Base-by-base conservation (phyloP, 768 basidiomycete genomes). In the Coprinopsis sp. region DNA sequence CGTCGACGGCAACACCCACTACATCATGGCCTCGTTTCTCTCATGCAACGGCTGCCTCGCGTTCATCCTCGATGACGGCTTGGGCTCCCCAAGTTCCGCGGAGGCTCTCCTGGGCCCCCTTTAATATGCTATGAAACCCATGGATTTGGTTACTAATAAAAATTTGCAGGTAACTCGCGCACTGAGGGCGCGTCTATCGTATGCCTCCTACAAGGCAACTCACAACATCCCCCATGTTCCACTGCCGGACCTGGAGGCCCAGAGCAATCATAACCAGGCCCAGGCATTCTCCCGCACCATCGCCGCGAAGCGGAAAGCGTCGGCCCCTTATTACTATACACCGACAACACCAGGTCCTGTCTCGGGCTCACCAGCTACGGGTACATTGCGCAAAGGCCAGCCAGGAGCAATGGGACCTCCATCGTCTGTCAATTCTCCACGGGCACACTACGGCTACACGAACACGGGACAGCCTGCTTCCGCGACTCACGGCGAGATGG, bases 181-280 rank as follows among this genome's bases (percentile, higher is more conserved):
- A 44, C 75, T 92, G 47, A 81, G 90, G 51, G 76, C 88, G 56
- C 83, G 88, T 54, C 77, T 92, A 42, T 78, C 86, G 0, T 88
- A 89, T 65, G 89, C 89, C 19, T 83, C 84, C 1, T 90, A 85
- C 75, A 91, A 91, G 67, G 87, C 89, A 4, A 74, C 75, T 12
- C 78, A 88, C 63, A 85, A 88, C 61, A 66, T 87, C 46, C 70
- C 82, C 8, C 77, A 81, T 46, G 68, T 81, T 40, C 72, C 82
- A 36, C 67, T 90, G 39, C 74, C 76, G 57, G 87, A 90, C 51
- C 76, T 89, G 37, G 90, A 91, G 62, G 74, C 77, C 13, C 81
- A 81, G 57, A 65, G 69, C 31, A 58, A 53, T 49, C 73, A 77
- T 57, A 64, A 66, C 46, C 68, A 69, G 50, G 62, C 69, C 3